Conservation (phyloP, 179 eudicot species). For the Gypsophila paniculata region DNA sequence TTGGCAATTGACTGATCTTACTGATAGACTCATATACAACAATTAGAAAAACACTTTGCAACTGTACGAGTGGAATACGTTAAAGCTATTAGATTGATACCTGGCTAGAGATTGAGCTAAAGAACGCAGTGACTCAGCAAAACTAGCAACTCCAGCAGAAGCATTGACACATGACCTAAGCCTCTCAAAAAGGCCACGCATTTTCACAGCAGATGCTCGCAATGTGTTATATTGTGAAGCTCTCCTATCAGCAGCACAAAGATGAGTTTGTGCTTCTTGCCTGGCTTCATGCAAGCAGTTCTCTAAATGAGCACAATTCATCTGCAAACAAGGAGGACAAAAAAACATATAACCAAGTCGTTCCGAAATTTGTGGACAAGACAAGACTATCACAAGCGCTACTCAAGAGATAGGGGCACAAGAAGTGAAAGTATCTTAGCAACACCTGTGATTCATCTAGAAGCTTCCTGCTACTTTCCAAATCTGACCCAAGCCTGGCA, state of each 20-base stretch:
- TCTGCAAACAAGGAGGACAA: slow-evolving; percentile 36
- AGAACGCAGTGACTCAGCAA: slow-evolving; percentile 71
- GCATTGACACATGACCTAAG: slow-evolving; percentile 61
- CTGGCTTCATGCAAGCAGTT: slow-evolving; percentile 94
- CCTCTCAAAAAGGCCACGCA: slow-evolving; percentile 82
- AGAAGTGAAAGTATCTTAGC: slow-evolving; percentile 2
- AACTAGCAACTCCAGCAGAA: slow-evolving; percentile 59
- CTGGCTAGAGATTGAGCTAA: slow-evolving; percentile 79
- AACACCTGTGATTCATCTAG: slow-evolving; percentile 96
- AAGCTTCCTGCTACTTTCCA: slow-evolving; percentile 75
- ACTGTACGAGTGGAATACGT: not conserved
- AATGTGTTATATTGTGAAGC: slow-evolving; percentile 81
- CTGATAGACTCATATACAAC: not conserved
- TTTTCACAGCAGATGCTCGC: slow-evolving; percentile 83
- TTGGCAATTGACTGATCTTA: not conserved
- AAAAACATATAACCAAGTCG: not conserved
- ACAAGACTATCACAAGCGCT: not conserved
- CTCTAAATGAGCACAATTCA: slow-evolving; percentile 97
- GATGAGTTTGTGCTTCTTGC: slow-evolving; percentile 96
- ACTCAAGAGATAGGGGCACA: not conserved
- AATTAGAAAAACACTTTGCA: not conserved
- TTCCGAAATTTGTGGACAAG: not conserved
- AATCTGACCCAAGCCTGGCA: slow-evolving; percentile 59
- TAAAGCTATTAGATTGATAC: slow-evolving; percentile 31
- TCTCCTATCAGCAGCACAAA: slow-evolving; percentile 89